Evolutionary conservation across 148 eudicot species (phyloP).

Genomic region (Heliamphora exappendiculata): DNA sequence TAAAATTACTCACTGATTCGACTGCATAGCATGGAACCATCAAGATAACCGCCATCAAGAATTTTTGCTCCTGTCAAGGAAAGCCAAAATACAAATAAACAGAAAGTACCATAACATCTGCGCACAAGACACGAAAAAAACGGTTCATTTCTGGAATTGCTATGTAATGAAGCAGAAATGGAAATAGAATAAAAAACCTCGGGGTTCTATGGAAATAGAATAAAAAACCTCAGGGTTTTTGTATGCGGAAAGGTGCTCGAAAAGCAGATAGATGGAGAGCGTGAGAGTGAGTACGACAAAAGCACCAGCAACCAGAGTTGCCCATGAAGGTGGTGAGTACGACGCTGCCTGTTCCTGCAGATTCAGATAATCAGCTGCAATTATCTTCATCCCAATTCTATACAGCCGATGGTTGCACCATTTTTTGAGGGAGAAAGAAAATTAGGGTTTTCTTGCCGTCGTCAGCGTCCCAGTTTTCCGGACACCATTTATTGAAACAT

Average conservation of each 20-base stretch:
- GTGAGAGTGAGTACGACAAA: constrained; percentile 53
- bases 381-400: constrained; percentile 28
- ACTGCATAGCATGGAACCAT: constrained; percentile 96
- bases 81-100: constrained; percentile 12
- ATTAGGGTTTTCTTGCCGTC: constrained; percentile 14
- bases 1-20: constrained; percentile 72
- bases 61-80: constrained; percentile 82
- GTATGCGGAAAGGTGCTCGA: constrained; percentile 83
- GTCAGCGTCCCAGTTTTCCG: background rate
- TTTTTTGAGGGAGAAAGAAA: background rate
- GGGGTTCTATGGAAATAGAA: too few species aligned
- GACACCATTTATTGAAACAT: too few species aligned
- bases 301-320: constrained; percentile 57
- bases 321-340: constrained; percentile 67
- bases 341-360: constrained; percentile 17
- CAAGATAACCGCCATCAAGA: constrained; percentile 84
- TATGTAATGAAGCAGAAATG: background rate
- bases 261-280: constrained; percentile 72
- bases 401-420: background rate
- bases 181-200: too few species aligned
- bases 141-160: background rate
- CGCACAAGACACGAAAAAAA: background rate
- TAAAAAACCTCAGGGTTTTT: constrained; percentile 83
- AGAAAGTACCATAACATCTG: background rate
- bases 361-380: constrained; percentile 12